Conservation (phyloP, 225 moss, liverwort and hornwort genomes). For the Sphagnum tenellum region DNA sequence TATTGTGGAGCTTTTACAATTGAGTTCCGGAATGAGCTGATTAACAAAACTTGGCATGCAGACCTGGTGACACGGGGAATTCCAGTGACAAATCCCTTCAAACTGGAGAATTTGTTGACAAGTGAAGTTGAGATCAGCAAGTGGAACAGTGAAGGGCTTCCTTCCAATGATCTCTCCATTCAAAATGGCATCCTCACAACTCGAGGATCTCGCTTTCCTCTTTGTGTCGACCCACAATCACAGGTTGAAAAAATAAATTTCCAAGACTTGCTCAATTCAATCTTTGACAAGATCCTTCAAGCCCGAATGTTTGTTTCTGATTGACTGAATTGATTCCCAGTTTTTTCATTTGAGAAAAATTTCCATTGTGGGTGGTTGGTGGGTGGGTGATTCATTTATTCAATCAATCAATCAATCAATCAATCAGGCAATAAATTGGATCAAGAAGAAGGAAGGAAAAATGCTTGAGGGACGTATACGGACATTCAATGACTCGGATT, state of each 20-base stretch:
- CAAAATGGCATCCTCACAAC: constrained; percentile 94
- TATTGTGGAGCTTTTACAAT: constrained; percentile 83
- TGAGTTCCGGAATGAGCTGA: constrained; percentile 57
- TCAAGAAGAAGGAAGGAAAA: constrained; percentile 88
- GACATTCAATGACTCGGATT: constrained; percentile 86
- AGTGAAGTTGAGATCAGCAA: constrained; percentile 86
- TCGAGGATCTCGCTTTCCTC: constrained; percentile 75
- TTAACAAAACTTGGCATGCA: constrained; percentile 58
- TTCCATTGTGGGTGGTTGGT: no score
- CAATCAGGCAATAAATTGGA: constrained; percentile 84
- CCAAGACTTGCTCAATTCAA: no score
- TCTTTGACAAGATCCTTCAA: no score
- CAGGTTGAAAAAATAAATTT: constrained; percentile 27
- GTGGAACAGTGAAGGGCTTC: constrained; percentile 93
- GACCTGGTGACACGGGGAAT: constrained; percentile 56
- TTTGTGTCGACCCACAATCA: constrained; percentile 83
- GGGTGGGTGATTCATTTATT: no score
- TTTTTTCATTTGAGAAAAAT: no score
- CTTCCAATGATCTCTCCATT: constrained; percentile 91
- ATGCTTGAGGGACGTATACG: constrained; percentile 74
- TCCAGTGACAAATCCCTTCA: constrained; percentile 52
- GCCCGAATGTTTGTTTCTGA: no score
- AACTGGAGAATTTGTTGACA: constrained; percentile 60
- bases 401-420: no score
- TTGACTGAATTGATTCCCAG: no score